Base-by-base conservation (phyloP, 345 rosid species). In the Turritis glabra region DNA sequence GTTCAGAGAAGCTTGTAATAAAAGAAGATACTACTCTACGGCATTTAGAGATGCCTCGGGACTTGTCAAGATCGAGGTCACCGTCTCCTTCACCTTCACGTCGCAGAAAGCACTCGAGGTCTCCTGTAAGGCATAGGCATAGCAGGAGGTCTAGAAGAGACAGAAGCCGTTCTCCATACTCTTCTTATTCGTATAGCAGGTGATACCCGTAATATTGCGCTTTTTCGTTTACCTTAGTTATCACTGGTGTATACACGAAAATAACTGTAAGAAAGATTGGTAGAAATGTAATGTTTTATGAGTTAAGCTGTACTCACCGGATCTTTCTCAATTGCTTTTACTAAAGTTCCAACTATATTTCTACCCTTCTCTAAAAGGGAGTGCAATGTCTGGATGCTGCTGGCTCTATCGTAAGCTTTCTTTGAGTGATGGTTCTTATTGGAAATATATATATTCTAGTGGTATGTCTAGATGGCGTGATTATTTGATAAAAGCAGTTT, bases 111-210 rank as follows among this genome's bases (percentile, higher is more conserved):
- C 85, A 73, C 69, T 87, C 96, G 2, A 96, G 95, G 25, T 90
- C 93, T 58, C 96, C 92, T 14, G 76, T 82, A 74, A 87, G 83
- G 60, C 79, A 81, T 76, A 86, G 89, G 80, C 83, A 87, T 81
- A 86, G 88, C 81, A 81, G 90, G 82, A 87, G 90, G 81, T 88
- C 86, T 65, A 82, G 94, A 72, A 84, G 91, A 78, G 97, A 93
- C 56, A 81, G 88, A 77, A 91, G 96, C 87, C 84, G 70, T 35
- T 89, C 94, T 59, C 98, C 96, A 5, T 86, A 89, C 81, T 81
- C 92, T 3, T 87, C 93, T 37, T 80, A 86, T 82, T 82, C 91
- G 13, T 60, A 80, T 81, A 91, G 90, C 94, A 93, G 98, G 98
- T 93, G 96, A 87, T 84, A 90, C 85, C 75, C 8, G 2, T 29